These are phyloP conservation scores for Talaromyces sp. DNA, from an alignment of 2,329 filamentous ascomycete genomes.

Conservation along the genomic window DNA sequence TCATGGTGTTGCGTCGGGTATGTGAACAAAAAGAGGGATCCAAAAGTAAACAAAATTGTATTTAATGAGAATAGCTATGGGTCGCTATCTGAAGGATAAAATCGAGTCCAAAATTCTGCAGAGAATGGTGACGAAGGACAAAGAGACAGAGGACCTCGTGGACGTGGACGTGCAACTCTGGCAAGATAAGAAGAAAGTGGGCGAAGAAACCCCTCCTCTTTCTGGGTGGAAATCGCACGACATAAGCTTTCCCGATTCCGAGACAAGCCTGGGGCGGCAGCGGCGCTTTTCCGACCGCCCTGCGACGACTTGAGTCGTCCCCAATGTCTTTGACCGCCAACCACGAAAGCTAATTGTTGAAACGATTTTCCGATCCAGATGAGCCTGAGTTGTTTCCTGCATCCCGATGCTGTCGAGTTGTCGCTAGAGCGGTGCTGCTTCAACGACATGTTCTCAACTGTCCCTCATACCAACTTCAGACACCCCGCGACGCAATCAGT, in stretches of 20 bases:
- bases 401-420: neutral
- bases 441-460: neutral
- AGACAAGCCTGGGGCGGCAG: neutral
- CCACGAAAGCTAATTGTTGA: neutral
- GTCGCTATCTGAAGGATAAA: neutral
- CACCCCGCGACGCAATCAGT: neutral
- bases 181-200: neutral
- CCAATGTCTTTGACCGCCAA: neutral
- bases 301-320: neutral
- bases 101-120: neutral
- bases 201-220: neutral
- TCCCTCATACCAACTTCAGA: neutral
- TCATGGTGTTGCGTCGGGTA: constrained; percentile 4
- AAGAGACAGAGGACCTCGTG: neutral
- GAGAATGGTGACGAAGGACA: neutral
- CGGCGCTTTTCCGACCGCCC: neutral
- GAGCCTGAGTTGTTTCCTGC: neutral
- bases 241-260: neutral
- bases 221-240: neutral
- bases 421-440: neutral
- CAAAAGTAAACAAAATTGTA: neutral
- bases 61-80: neutral
- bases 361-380: neutral
- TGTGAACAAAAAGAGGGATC: neutral
- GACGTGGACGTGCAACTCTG: neutral